A percentile compares a stretch with the other conserved stretches of the same genome.
These are phyloP conservation scores for Chamaenerion angustifolium DNA, from an alignment of 345 rosid genomes.

Conservation along the genomic window DNA sequence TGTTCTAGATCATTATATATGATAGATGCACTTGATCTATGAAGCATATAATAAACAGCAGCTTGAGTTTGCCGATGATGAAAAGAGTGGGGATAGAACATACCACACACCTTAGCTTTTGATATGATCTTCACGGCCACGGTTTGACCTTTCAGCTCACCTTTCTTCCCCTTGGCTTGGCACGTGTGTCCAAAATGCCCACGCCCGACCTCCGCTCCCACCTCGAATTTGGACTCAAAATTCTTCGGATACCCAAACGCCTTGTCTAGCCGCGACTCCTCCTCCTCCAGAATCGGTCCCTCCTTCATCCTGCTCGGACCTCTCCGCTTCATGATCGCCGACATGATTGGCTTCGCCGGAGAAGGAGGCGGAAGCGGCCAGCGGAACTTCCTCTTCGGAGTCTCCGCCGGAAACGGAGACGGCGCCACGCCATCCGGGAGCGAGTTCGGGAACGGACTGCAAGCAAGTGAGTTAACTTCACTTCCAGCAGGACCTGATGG, in stretches of 20 bases:
- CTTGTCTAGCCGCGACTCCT: constrained; percentile 52
- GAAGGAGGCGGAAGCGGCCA: constrained; percentile 98
- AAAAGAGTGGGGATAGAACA: background rate
- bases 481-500: constrained; percentile 15
- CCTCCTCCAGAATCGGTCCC: constrained; percentile 55
- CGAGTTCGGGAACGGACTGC: constrained; percentile 68
- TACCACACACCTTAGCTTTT: constrained; percentile 59
- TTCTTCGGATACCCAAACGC: constrained; percentile 74
- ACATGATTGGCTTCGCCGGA: constrained; percentile 88
- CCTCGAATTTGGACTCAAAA: constrained; percentile 60
- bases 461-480: constrained; percentile 32
- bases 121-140: constrained; percentile 94
- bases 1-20: background rate
- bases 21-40: too few species aligned
- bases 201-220: constrained; percentile 82
- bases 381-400: constrained; percentile 73
- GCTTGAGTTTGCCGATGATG: background rate
- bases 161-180: constrained; percentile 76
- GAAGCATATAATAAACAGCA: background rate
- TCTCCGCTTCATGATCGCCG: constrained; percentile 39
- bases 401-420: constrained; percentile 76
- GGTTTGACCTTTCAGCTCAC: constrained; percentile 57
- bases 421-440: constrained; percentile 72
- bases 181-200: constrained; percentile 99
- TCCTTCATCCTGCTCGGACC: constrained; percentile 34